Percentiles rank a stretch among this genome's conserved stretches.
Conservation (phyloP, 2,329 filamentous ascomycete genomes). For the Diaporthe aspalathi region DNA sequence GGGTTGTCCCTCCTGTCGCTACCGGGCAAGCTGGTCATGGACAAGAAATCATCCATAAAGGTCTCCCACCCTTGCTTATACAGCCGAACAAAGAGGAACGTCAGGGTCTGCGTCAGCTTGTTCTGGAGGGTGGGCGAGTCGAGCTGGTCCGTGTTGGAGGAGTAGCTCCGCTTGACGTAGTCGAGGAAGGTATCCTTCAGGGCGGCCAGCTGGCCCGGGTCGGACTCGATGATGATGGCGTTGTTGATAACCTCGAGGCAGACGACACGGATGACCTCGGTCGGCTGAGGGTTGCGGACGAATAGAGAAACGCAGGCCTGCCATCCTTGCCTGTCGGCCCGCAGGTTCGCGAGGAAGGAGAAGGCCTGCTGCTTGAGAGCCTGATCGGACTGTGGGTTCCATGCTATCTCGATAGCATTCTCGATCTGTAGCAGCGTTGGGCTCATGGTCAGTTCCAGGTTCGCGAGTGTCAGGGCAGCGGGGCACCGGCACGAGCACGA, state of each 20-base stretch:
- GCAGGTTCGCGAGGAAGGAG: constrained; percentile 82
- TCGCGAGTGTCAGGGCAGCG: background rate
- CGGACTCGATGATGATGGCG: constrained; percentile 85
- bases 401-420: constrained; percentile 95
- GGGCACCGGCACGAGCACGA: constrained; percentile 15
- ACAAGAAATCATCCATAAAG: constrained; percentile 91
- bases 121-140: constrained; percentile 89
- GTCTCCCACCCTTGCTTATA: constrained; percentile 88
- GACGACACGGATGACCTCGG: constrained; percentile 88
- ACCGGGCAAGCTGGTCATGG: constrained; percentile 74
- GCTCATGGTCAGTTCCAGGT: constrained; percentile 12
- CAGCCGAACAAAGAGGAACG: constrained; percentile 88
- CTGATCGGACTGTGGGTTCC: constrained; percentile 81
- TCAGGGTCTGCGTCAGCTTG: constrained; percentile 96
- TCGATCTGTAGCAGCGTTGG: constrained; percentile 75
- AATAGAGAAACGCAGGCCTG: constrained; percentile 90
- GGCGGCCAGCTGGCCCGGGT: constrained; percentile 76
- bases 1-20: constrained; percentile 75
- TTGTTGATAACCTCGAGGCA: constrained; percentile 94
- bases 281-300: constrained; percentile 77
- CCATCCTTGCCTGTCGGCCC: constrained; percentile 87
- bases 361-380: constrained; percentile 84
- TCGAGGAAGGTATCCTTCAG: constrained; percentile 85
- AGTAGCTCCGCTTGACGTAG: constrained; percentile 83
- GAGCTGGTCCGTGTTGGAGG: constrained; percentile 64